Conservation (phyloP, 2,329 filamentous ascomycete genomes). For the Aspergillus bombycis region DNA sequence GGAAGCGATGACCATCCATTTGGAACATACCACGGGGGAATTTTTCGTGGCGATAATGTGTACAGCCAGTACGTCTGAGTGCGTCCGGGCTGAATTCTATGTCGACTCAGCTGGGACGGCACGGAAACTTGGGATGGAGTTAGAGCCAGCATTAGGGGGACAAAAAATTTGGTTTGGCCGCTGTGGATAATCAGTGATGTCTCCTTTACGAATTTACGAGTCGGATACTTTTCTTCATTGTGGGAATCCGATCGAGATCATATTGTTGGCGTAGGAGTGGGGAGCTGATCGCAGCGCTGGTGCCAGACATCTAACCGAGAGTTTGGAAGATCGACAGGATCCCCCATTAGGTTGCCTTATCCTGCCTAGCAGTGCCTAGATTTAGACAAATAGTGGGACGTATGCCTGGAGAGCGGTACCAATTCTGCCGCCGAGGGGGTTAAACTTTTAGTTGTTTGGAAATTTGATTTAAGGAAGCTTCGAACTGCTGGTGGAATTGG, state of each 20-base stretch:
- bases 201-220: not conserved
- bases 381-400: not conserved
- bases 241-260: not conserved
- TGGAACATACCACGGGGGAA: slow-evolving; percentile 24
- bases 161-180: slow-evolving; percentile 25
- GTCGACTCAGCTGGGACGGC: slow-evolving; percentile 13
- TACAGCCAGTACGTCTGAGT: not conserved
- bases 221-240: not conserved
- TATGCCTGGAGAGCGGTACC: not conserved
- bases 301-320: not conserved
- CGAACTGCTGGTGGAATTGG: not conserved
- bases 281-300: not conserved
- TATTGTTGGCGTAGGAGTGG: not conserved
- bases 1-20: not conserved
- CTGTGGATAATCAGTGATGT: not conserved
- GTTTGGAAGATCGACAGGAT: not conserved
- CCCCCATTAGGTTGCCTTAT: slow-evolving; percentile 4
- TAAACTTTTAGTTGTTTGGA: not conserved
- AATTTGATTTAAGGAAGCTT: not conserved
- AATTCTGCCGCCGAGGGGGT: not conserved
- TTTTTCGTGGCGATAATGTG: slow-evolving; percentile 20
- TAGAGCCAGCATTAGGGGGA: slow-evolving; percentile 18
- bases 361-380: slow-evolving; percentile 5
- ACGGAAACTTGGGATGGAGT: slow-evolving; percentile 14
- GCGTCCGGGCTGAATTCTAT: slow-evolving; percentile 17